Evolutionary conservation across 345 rosid species (phyloP).

Genomic region (Ricinus communis): DNA sequence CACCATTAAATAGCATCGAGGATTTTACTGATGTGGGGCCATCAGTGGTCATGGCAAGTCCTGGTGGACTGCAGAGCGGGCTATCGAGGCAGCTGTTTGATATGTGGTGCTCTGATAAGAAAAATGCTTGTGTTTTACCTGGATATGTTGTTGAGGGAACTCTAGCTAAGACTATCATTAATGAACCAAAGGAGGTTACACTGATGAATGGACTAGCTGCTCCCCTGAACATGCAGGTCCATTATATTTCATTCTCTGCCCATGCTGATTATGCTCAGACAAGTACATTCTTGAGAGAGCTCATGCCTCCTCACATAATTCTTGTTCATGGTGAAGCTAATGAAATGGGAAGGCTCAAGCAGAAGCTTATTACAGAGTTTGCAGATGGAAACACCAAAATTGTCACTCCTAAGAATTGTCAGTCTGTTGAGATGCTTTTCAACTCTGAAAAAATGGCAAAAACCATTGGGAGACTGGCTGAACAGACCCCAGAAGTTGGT

Average conservation of each 20-base stretch:
- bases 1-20: constrained; percentile 74
- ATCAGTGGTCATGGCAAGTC: too few relatives aligned
- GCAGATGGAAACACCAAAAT: constrained; percentile 76
- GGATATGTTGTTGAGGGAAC: too few relatives aligned
- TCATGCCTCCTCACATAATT: too few relatives aligned
- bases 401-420: constrained; percentile 85
- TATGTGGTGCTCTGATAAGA: constrained; percentile 86
- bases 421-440: constrained; percentile 78
- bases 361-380: constrained; percentile 70
- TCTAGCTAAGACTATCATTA: too few relatives aligned
- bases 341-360: too few relatives aligned
- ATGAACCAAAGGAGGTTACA: too few relatives aligned
- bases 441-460: constrained; percentile 92
- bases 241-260: constrained; percentile 90
- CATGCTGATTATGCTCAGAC: constrained; percentile 96
- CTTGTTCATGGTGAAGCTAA: too few relatives aligned
- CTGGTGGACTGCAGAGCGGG: constrained; percentile 91
- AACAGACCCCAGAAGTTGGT: constrained; percentile 70
- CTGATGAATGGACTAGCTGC: too few relatives aligned
- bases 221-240: constrained; percentile 91
- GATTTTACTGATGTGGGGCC: constrained; percentile 85
- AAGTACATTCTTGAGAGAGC: constrained; percentile 82
- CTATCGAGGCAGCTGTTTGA: constrained; percentile 87
- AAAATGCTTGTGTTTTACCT: constrained; percentile 74
- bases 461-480: constrained; percentile 80